phyloP scores from a whole-genome alignment of 495 filamentous ascomycete species.

The Penicillium turbatum region DNA sequence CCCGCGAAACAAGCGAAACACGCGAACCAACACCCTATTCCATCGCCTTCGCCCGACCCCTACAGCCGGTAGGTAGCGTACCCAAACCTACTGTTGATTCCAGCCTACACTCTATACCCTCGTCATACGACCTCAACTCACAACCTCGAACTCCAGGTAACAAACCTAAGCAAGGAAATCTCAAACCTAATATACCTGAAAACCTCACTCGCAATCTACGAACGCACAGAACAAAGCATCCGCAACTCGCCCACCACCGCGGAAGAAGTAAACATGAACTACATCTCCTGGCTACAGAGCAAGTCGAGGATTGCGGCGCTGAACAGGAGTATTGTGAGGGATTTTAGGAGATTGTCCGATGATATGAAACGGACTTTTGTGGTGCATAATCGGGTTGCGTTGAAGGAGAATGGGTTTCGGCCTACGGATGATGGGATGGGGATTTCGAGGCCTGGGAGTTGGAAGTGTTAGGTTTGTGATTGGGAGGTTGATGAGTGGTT shows the following conservation, averaged over 20 bases:
- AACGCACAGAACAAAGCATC: background rate
- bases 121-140: too few relatives aligned
- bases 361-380: background rate
- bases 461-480: too few relatives aligned
- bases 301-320: background rate
- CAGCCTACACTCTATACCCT: too few relatives aligned
- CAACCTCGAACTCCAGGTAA: too few relatives aligned
- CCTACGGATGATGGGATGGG: background rate
- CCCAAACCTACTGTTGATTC: too few relatives aligned
- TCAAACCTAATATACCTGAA: background rate
- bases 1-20: too few relatives aligned
- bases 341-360: background rate
- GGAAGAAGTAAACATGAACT: background rate
- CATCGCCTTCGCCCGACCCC: too few relatives aligned
- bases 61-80: too few relatives aligned
- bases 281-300: background rate
- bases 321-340: background rate
- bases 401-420: background rate
- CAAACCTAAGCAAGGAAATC: background rate
- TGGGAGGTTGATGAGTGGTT: too few relatives aligned
- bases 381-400: background rate
- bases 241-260: background rate
- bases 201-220: background rate
- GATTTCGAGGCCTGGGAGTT: background rate
- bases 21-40: too few relatives aligned